Evolutionary conservation across 1,284 basidiomycete genomes (phyloP).

Genomic region (Ceratobasidium sp.): DNA sequence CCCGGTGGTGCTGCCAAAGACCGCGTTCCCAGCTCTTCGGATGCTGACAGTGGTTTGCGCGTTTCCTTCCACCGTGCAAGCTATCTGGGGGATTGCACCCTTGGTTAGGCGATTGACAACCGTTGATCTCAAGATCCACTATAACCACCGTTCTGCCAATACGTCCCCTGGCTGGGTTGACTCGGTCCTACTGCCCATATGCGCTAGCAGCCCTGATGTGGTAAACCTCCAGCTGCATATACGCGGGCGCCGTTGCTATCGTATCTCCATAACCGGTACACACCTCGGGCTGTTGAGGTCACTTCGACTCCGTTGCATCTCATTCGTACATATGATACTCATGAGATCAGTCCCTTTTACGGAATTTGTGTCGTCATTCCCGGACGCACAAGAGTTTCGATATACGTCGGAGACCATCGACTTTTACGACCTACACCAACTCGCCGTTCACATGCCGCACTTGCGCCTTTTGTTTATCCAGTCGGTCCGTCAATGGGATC

Average conservation of each 20-base stretch:
- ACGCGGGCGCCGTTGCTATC: not conserved
- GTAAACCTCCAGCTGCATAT: not conserved
- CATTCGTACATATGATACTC: not conserved
- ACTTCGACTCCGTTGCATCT: not conserved
- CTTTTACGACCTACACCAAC: conserved; percentile 1
- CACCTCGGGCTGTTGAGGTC: not conserved
- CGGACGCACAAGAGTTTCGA: not conserved
- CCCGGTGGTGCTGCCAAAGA: not conserved
- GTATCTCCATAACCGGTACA: not conserved
- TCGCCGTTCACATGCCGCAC: not conserved
- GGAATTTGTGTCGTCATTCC: not conserved
- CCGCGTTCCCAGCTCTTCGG: not conserved
- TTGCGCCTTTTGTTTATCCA: not conserved
- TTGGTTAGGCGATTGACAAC: not conserved
- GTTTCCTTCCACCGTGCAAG: not conserved
- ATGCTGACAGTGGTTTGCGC: not conserved
- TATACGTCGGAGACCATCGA: conserved; percentile 7
- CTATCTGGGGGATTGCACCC: not conserved
- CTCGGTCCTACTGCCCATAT: not conserved
- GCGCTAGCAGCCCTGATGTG: not conserved
- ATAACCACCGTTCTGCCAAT: not conserved
- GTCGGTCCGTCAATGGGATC: not conserved
- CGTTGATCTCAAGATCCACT: conserved; percentile 1
- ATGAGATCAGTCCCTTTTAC: not conserved
- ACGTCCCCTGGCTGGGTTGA: not conserved